A percentile compares a stretch with the other conserved stretches of the same genome.
phyloP scores from a whole-genome alignment of 108 stramenopile genomes.

The Cyclotella kingstonii region DNA sequence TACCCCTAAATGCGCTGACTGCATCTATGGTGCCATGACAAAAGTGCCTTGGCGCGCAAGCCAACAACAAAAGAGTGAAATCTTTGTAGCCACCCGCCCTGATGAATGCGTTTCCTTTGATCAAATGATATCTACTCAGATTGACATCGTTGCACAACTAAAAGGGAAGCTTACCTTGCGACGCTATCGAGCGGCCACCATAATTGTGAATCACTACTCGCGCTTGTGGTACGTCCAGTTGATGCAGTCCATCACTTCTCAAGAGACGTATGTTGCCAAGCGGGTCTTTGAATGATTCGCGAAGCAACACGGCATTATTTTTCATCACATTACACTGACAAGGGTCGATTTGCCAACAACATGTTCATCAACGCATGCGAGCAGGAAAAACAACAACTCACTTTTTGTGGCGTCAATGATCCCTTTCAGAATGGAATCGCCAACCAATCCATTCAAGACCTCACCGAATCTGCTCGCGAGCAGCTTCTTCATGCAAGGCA shows the following conservation, averaged over 20 bases:
- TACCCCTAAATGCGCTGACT: neutral
- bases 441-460: slow-evolving; percentile 21
- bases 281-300: slow-evolving; percentile 19
- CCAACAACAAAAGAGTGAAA: neutral
- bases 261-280: slow-evolving; percentile 18
- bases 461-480: slow-evolving; percentile 25
- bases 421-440: slow-evolving; percentile 15
- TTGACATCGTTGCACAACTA: neutral
- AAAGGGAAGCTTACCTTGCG: slow-evolving; percentile 2
- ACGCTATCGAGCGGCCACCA: neutral
- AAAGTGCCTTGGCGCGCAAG: slow-evolving; percentile 2
- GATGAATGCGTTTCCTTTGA: neutral
- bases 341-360: neutral
- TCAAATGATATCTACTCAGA: neutral
- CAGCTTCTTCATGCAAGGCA: slow-evolving; percentile 24
- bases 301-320: slow-evolving; percentile 4
- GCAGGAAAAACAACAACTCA: slow-evolving; percentile 8
- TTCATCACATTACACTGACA: slow-evolving; percentile 9
- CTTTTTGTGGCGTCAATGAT: slow-evolving; percentile 32
- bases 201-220: slow-evolving; percentile 29
- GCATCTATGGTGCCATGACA: slow-evolving; percentile 2
- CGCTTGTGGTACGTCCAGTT: slow-evolving; percentile 1
- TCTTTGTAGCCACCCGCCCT: neutral
- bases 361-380: neutral
- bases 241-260: neutral